Conservation (phyloP, 768 basidiomycete genomes). For the Podaxis carcinomalis region DNA sequence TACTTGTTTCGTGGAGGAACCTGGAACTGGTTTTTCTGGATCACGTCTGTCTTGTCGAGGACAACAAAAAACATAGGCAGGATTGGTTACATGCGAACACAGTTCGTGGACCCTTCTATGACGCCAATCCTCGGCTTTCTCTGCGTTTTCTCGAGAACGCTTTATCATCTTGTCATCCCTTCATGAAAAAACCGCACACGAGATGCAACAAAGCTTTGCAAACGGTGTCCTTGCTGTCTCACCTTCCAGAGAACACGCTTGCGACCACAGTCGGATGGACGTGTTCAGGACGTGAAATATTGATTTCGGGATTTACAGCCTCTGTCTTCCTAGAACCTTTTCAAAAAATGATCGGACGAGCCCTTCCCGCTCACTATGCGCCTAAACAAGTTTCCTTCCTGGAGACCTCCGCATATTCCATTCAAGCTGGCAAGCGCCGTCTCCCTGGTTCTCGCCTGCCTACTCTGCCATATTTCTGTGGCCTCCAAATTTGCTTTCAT, state of each 20-base stretch:
- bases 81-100: background rate
- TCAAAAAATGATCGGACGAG: background rate
- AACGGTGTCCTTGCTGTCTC: background rate
- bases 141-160: background rate
- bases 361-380: background rate
- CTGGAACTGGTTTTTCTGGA: constrained; percentile 15
- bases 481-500: background rate
- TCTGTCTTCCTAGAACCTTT: background rate
- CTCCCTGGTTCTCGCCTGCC: background rate
- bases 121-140: constrained; percentile 3
- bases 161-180: background rate
- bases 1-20: constrained; percentile 12
- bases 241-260: background rate
- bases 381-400: background rate
- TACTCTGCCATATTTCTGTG: background rate
- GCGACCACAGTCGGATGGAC: background rate
- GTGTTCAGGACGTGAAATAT: background rate
- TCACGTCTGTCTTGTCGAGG: constrained; percentile 16
- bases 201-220: background rate
- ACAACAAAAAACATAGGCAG: background rate
- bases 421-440: background rate
- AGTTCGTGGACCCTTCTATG: constrained; percentile 1
- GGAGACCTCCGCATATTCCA: background rate
- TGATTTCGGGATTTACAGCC: background rate
- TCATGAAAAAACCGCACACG: background rate